These are phyloP conservation scores for Coprinopsis sp. DNA, from an alignment of 768 basidiomycete species.

Conservation along the genomic window DNA sequence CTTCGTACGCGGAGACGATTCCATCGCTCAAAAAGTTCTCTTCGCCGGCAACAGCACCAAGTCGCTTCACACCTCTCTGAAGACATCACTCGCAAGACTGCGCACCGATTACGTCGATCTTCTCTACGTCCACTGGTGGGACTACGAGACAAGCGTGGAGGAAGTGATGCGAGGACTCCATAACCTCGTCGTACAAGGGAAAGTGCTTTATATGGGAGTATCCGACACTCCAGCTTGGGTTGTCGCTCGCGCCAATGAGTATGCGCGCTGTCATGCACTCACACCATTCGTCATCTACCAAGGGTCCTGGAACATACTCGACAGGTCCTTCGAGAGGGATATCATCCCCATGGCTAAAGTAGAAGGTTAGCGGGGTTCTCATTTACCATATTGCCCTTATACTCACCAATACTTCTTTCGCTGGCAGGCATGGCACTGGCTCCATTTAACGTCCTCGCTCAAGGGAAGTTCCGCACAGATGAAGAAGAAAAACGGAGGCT, in stretches of 20 bases:
- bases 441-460: constrained; percentile 30
- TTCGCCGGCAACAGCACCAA: constrained; percentile 39
- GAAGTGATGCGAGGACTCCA: constrained; percentile 56
- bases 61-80: constrained; percentile 33
- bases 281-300: constrained; percentile 54
- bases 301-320: constrained; percentile 40
- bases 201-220: constrained; percentile 43
- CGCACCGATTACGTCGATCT: constrained; percentile 32
- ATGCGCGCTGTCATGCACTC: constrained; percentile 42
- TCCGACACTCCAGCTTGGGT: constrained; percentile 47
- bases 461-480: constrained; percentile 49
- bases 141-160: constrained; percentile 44
- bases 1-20: constrained; percentile 22
- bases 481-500: constrained; percentile 33
- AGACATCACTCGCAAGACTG: constrained; percentile 37
- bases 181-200: constrained; percentile 43
- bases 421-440: constrained; percentile 33
- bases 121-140: constrained; percentile 46
- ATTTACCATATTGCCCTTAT: no score
- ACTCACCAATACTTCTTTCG: no score
- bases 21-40: constrained; percentile 26
- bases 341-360: constrained; percentile 33
- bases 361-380: constrained; percentile 39
- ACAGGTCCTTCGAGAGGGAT: constrained; percentile 36
- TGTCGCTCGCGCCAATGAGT: constrained; percentile 44